These are phyloP conservation scores for Coelastrella sp. DNA, from an alignment of 139 green algal genomes.

Conservation along the genomic window DNA sequence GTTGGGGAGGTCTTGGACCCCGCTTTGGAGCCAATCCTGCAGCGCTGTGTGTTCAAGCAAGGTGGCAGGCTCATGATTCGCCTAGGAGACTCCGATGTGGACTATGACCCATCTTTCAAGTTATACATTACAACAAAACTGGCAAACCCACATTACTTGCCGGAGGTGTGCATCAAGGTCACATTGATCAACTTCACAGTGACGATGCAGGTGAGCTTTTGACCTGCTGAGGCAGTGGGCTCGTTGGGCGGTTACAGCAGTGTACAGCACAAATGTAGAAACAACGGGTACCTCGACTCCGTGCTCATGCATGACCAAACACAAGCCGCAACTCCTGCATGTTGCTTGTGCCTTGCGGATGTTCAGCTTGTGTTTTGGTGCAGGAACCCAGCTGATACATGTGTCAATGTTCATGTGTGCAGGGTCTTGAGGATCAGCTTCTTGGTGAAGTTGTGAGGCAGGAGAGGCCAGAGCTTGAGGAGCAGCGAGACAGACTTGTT, in stretches of 20 bases:
- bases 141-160: conserved; percentile 89
- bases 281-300: no score
- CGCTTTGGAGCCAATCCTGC: conserved; percentile 85
- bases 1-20: conserved; percentile 85
- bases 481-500: conserved; percentile 85
- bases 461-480: conserved; percentile 87
- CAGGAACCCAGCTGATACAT: background rate
- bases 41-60: conserved; percentile 63
- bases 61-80: conserved; percentile 80
- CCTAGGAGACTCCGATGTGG: conserved; percentile 90
- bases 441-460: conserved; percentile 84
- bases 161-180: conserved; percentile 88
- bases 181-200: conserved; percentile 89
- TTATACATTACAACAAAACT: conserved; percentile 95
- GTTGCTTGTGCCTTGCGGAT: no score
- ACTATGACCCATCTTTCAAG: conserved; percentile 89
- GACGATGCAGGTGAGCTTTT: conserved; percentile 46
- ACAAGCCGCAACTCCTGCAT: no score
- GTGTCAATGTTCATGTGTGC: background rate
- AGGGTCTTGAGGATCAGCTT: conserved; percentile 88
- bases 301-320: no score
- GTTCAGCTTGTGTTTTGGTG: no score
- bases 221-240: background rate
- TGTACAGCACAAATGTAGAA: no score
- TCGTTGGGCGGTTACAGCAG: no score